Base-by-base conservation (phyloP, 129 eudicot species). In the Glebionis coronaria region DNA sequence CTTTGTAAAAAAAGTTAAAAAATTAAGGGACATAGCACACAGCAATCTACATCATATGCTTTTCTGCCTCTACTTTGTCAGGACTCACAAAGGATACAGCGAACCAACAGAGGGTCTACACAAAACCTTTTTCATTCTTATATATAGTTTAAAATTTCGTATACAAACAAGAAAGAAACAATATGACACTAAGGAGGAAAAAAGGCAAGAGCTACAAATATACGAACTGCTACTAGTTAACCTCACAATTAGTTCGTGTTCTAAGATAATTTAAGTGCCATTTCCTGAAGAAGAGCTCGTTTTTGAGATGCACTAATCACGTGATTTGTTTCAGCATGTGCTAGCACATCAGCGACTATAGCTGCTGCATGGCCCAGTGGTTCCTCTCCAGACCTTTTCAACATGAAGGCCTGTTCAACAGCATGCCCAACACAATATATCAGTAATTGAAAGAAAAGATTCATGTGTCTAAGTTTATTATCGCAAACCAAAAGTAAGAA, bases 281-380 rank as follows among this genome's bases (percentile, higher is more conserved):
- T 94, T 83, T 94, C 99, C 62, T 94, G 99, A 78, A 94, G 95
- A 73, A 94, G 90, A 35, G 85, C 82, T 50, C 97, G 80, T 82
- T 94, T 94, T 80, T 94, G 99, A 6, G 86, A 56, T 20, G 99
- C 90, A 25, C 59, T 87, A 63, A 94, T 94, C 40, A 94, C 83
- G 2, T 85, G 83, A 71, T 67, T 94, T 12, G 97, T 84, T 76
- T 94, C 99, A 3, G 99, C 99, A 66, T 87, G 78, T 75, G 88
- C 99, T 23, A 94, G 87, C 66, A 94, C 97, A 78, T 94, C 97
- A 23, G 99, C 81, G 21, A 94, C 81, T 59, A 94, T 89, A 15
- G 97, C 87, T 18, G 99, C 95, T 10, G 98, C 98, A 81, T 93
- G 98, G 31, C 98, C 98, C 42, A 88, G 95, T 45, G 98, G 95